Evolutionary conservation across 176 grass and related monocot genomes (phyloP).

Genomic region (Oryza nivara): DNA sequence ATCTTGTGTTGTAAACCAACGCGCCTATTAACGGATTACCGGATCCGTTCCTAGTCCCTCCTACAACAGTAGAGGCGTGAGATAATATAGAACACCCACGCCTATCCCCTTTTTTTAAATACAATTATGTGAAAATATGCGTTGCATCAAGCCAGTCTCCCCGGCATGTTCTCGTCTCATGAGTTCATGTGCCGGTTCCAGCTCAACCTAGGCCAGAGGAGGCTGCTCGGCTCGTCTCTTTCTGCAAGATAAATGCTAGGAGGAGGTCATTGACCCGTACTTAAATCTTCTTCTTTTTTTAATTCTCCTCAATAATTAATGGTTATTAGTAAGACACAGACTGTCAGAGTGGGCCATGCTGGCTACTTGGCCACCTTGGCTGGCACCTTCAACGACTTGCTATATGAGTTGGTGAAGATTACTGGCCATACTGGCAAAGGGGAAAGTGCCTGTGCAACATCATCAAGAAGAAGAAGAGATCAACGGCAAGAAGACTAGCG

Average conservation of each 20-base stretch:
- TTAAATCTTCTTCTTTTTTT: background rate
- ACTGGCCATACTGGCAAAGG: background rate
- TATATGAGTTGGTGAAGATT: background rate
- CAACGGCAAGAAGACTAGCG: background rate
- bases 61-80: too few relatives aligned
- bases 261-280: background rate
- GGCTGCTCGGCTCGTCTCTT: background rate
- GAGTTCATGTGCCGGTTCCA: constrained; percentile 32
- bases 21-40: too few relatives aligned
- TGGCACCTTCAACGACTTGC: background rate
- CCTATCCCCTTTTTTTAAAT: background rate
- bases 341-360: background rate
- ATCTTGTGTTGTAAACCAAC: background rate
- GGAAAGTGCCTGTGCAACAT: background rate
- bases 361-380: background rate
- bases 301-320: background rate
- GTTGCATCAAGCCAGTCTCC: background rate
- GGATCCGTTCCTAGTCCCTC: too few relatives aligned
- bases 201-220: constrained; percentile 18
- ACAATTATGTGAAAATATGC: background rate
- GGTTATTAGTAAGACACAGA: background rate
- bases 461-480: background rate
- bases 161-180: constrained; percentile 15
- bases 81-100: too few relatives aligned
- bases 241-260: background rate